Percentiles rank a stretch among this genome's conserved stretches.
Conservation (phyloP, 495 filamentous ascomycete species). For the Paragyromitra xinjiangensis region DNA sequence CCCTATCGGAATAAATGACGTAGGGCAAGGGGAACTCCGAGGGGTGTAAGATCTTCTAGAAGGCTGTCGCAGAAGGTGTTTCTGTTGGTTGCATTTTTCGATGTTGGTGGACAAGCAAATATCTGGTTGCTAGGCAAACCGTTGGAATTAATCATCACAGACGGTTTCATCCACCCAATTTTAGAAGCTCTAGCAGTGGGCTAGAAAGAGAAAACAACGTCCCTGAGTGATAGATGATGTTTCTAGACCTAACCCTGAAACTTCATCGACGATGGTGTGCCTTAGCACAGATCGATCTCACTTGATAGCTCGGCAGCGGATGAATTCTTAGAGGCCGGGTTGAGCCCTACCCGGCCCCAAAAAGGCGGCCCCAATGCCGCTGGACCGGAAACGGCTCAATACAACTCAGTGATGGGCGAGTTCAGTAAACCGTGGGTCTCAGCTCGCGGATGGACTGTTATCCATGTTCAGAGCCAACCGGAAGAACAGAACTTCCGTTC, state of each 20-base stretch:
- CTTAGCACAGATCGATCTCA: too few relatives aligned
- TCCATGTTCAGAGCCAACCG: neutral
- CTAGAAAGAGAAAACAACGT: neutral
- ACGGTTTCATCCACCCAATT: neutral
- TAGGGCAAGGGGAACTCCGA: neutral
- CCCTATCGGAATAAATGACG: neutral
- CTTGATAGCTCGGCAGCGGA: neutral
- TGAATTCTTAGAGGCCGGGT: neutral
- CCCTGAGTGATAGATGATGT: slow-evolving; percentile 37
- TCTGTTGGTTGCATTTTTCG: neutral
- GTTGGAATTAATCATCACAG: neutral
- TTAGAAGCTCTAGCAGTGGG: neutral
- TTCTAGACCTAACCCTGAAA: slow-evolving; percentile 39
- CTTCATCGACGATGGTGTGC: neutral
- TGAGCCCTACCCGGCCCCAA: neutral
- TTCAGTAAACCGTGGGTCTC: neutral
- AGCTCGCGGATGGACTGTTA: neutral
- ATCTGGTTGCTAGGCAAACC: neutral
- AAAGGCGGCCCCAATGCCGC: neutral
- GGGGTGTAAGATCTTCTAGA: neutral
- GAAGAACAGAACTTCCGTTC: slow-evolving; percentile 5
- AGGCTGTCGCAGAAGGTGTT: neutral
- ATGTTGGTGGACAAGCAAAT: neutral
- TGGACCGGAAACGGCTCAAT: slow-evolving; percentile 1
- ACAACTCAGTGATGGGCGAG: neutral